These are phyloP conservation scores for Colletotrichum kahawae DNA, from an alignment of 2,329 filamentous ascomycete species.

Conservation along the genomic window DNA sequence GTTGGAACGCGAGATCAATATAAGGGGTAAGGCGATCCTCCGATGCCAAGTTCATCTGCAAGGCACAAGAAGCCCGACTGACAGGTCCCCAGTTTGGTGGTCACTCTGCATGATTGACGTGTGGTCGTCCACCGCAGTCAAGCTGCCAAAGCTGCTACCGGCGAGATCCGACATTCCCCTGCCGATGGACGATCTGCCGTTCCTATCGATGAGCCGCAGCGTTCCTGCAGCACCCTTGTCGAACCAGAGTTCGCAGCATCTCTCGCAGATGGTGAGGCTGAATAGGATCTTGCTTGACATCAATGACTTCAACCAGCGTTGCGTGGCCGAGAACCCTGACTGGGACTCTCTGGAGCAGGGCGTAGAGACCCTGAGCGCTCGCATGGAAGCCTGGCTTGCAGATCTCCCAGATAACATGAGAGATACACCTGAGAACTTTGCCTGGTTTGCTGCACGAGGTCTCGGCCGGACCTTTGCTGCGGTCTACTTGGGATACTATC, in stretches of 20 bases:
- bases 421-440: slow-evolving; percentile 43
- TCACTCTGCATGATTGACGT: slow-evolving; percentile 28
- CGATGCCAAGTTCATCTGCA: slow-evolving; percentile 6
- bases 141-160: slow-evolving; percentile 25
- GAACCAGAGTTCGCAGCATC: slow-evolving; percentile 26
- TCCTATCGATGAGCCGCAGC: slow-evolving; percentile 26
- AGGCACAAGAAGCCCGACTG: slow-evolving; percentile 2
- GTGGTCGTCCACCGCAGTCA: slow-evolving; percentile 27
- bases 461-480: slow-evolving; percentile 48
- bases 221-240: neutral
- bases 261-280: slow-evolving; percentile 33
- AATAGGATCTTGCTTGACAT: slow-evolving; percentile 41
- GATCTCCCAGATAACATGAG: slow-evolving; percentile 38
- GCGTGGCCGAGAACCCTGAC: slow-evolving; percentile 29
- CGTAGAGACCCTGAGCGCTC: slow-evolving; percentile 32
- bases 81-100: slow-evolving; percentile 25
- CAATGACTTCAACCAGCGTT: slow-evolving; percentile 41
- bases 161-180: slow-evolving; percentile 30
- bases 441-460: slow-evolving; percentile 36
- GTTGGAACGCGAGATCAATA: slow-evolving; percentile 39
- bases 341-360: slow-evolving; percentile 32
- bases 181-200: slow-evolving; percentile 41
- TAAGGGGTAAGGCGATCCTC: slow-evolving; percentile 26
- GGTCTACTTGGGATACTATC: slow-evolving; percentile 51
- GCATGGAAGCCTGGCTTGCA: slow-evolving; percentile 39